Evolutionary conservation across 306 rosid genomes (phyloP), one percentile per base, ranked within the genome.

Genomic region (Malus sylvestris): DNA sequence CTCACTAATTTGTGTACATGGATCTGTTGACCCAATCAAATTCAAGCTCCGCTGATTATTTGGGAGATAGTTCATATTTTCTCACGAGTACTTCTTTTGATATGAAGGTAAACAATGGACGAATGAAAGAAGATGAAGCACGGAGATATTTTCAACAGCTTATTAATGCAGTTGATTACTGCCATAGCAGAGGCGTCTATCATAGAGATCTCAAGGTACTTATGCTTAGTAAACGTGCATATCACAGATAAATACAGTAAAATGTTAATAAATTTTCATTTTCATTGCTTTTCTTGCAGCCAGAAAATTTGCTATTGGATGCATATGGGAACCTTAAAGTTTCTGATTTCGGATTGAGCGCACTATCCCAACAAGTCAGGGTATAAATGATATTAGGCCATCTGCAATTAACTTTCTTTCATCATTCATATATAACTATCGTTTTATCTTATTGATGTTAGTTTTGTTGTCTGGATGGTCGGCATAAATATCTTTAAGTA

Each of bases 111-210:
- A 95, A 90, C 85, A 73, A 92, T 78, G 99, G 98, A 72, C 89
- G 99, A 52, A 92, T 95, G 99, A 65, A 83, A 74, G 99, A 95
- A 85, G 76, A 81, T 57, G 99, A 95, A 83, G 97, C 97, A 38
- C 91, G 99, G 19, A 76, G 92, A 80, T 95, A 95, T 88, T 95
- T 95, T 82, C 97, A 95, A 84, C 99, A 95, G 81, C 99, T 95
- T 83, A 89, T 95, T 80, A 92, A 95, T 78, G 96, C 92, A 25
- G 96, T 95, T 80, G 98, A 95, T 89, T 95, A 92, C 87, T 95
- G 99, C 83, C 99, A 95, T 82, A 95, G 99, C 87, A 91, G 99
- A 80, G 99, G 99, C 68, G 99, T 95, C 53, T 95, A 80, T 78
- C 99, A 95, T 79, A 85, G 99, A 82, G 99, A 95, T 75, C 89